These are phyloP conservation scores for Mycena amicta DNA, from an alignment of 768 basidiomycete genomes.

Conservation along the genomic window DNA sequence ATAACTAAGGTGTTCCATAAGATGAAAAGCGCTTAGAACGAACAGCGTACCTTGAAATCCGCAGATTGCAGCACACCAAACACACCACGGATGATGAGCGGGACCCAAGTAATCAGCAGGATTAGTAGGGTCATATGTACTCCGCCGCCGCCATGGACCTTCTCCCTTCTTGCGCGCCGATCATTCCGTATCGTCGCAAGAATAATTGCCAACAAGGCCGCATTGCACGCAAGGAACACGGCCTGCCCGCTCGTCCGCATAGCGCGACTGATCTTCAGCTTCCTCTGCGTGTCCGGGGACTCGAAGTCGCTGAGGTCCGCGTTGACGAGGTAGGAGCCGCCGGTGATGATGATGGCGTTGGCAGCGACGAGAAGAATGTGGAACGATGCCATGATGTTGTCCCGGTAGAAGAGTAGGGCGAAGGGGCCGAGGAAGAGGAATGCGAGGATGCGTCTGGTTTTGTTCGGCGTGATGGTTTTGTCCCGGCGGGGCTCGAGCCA, in stretches of 20 bases:
- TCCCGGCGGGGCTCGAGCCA: neutral
- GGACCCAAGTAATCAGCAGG: slow-evolving; percentile 16
- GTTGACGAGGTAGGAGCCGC: neutral
- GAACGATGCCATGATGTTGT: neutral
- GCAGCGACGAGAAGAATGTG: neutral
- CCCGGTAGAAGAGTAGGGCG: neutral
- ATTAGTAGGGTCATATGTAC: slow-evolving; percentile 17
- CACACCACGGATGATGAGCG: slow-evolving; percentile 11
- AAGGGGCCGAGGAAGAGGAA: slow-evolving; percentile 1
- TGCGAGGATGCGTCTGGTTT: neutral
- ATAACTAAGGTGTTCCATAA: neutral
- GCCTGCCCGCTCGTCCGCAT: neutral
- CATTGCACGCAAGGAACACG: neutral
- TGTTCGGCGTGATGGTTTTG: neutral
- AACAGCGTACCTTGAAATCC: neutral
- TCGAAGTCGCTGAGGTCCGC: neutral
- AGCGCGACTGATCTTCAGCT: neutral
- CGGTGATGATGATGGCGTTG: neutral
- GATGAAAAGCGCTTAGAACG: neutral
- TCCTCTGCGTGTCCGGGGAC: neutral
- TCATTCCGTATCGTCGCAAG: neutral
- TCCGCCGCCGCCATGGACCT: too few relatives aligned
- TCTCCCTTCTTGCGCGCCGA: neutral
- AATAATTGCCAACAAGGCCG: neutral
- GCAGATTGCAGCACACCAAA: slow-evolving; percentile 13